These are phyloP conservation scores for Ilex aquifolium DNA, from an alignment of 257 asterid genomes.

Conservation along the genomic window DNA sequence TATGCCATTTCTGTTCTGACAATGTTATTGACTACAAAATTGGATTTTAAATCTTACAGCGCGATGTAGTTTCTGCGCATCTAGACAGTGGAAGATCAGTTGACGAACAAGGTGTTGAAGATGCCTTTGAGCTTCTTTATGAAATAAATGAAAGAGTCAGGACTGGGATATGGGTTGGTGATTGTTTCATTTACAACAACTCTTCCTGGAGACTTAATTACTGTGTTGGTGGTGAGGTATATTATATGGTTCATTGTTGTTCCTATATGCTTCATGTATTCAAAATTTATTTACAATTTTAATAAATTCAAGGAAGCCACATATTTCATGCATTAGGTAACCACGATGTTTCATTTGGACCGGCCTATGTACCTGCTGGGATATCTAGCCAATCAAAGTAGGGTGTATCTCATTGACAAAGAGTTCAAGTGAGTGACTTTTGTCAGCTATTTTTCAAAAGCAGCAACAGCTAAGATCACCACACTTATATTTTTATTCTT, in stretches of 20 bases:
- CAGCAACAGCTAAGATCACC: slow-evolving; percentile 1
- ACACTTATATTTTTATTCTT: not conserved
- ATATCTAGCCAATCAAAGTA: slow-evolving; percentile 88
- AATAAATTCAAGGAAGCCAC: not conserved
- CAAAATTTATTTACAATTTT: not conserved
- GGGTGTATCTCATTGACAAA: slow-evolving; percentile 82
- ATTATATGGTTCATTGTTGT: slow-evolving; percentile 8
- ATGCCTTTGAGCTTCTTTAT: slow-evolving; percentile 93
- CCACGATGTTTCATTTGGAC: slow-evolving; percentile 96
- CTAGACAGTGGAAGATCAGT: slow-evolving; percentile 81
- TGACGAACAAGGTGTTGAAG: slow-evolving; percentile 96
- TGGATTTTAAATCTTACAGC: slow-evolving; percentile 44
- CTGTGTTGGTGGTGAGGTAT: slow-evolving; percentile 98
- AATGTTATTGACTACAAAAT: not conserved
- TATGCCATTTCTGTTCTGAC: not conserved
- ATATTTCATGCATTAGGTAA: slow-evolving; percentile 46
- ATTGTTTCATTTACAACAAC: slow-evolving; percentile 90
- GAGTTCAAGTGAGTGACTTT: slow-evolving; percentile 80
- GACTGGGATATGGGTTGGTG: slow-evolving; percentile 99
- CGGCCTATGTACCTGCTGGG: slow-evolving; percentile 97
- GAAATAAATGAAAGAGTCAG: slow-evolving; percentile 96
- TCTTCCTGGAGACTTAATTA: slow-evolving; percentile 96
- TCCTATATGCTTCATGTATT: not conserved
- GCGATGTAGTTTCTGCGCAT: slow-evolving; percentile 89
- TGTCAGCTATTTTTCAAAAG: slow-evolving; percentile 6